Evolutionary conservation across 78 protist genomes (phyloP).

Genomic region (Dictyostelium firmibasis): DNA sequence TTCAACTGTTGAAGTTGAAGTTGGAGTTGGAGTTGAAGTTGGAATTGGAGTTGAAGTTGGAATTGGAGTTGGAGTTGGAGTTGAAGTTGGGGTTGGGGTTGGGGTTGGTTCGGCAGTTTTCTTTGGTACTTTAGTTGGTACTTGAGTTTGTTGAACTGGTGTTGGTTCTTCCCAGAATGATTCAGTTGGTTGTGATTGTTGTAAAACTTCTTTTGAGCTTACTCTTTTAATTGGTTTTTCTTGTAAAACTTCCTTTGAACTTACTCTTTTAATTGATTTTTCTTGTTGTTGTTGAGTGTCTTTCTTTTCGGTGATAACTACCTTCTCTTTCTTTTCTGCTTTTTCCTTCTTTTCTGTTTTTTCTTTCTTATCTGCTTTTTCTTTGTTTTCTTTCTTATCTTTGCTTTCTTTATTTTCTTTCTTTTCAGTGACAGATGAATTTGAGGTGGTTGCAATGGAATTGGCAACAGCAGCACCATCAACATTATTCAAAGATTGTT

Average conservation of each 20-base stretch:
- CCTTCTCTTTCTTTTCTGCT: constrained; percentile 26
- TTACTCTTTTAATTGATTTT: not conserved
- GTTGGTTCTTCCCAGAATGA: constrained; percentile 31
- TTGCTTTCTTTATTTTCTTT: not conserved
- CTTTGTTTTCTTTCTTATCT: not conserved
- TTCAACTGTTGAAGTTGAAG: not conserved
- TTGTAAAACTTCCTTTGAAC: not conserved
- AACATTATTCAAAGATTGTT: not conserved
- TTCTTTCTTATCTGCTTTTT: not conserved
- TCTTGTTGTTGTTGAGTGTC: not conserved
- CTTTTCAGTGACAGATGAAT: not conserved
- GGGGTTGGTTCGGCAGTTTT: not conserved
- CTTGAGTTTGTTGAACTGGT: not conserved
- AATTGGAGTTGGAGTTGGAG: not conserved
- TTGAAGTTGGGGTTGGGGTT: not conserved
- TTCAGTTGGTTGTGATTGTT: not conserved
- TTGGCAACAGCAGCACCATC: not conserved
- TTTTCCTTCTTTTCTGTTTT: constrained; percentile 17
- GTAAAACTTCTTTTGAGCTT: not conserved
- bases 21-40: not conserved
- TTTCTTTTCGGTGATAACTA: not conserved
- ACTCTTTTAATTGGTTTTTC: not conserved
- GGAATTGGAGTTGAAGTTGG: not conserved
- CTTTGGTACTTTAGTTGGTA: not conserved
- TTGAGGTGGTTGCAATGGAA: not conserved